phyloP scores from a whole-genome alignment of 1,284 basidiomycete species.

The Agaricales sp. region DNA sequence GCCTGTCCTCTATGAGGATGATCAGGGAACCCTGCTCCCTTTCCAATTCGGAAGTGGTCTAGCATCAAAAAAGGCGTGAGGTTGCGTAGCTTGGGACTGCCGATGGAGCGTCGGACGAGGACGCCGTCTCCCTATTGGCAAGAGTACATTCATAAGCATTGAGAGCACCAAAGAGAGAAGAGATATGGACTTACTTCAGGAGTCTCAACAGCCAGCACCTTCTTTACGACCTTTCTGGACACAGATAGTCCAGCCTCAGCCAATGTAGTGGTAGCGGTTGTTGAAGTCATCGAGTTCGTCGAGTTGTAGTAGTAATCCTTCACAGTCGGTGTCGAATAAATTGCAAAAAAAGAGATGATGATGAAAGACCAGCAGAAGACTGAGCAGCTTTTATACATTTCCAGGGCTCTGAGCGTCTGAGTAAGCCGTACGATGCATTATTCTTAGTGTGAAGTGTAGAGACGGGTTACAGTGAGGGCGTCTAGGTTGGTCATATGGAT shows the following conservation, averaged over 20 bases:
- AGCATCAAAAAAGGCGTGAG: slow-evolving; percentile 89
- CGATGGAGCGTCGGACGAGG: slow-evolving; percentile 84
- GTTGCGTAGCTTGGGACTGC: slow-evolving; percentile 65
- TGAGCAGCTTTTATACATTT: background rate
- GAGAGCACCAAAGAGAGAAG: background rate
- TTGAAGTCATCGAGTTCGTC: background rate
- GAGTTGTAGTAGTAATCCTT: too few species aligned
- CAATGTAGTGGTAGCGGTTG: background rate
- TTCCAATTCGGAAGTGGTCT: slow-evolving; percentile 61
- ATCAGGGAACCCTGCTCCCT: slow-evolving; percentile 67
- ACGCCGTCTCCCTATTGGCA: slow-evolving; percentile 70
- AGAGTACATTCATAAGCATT: background rate
- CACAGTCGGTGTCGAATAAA: background rate
- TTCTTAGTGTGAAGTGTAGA: background rate
- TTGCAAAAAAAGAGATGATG: background rate
- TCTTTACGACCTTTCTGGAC: slow-evolving; percentile 67
- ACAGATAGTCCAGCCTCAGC: slow-evolving; percentile 18
- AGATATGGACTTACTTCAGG: slow-evolving; percentile 45
- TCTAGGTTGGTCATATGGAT: background rate
- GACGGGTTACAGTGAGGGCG: background rate
- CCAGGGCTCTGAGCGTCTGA: too few species aligned
- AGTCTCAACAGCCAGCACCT: slow-evolving; percentile 72
- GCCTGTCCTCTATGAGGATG: slow-evolving; percentile 88
- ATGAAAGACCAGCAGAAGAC: background rate
- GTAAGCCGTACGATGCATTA: background rate